A percentile compares a stretch with the other conserved stretches of the same genome.
Conservation (phyloP, 768 basidiomycete genomes). For the Fomitopsis pulvina region DNA sequence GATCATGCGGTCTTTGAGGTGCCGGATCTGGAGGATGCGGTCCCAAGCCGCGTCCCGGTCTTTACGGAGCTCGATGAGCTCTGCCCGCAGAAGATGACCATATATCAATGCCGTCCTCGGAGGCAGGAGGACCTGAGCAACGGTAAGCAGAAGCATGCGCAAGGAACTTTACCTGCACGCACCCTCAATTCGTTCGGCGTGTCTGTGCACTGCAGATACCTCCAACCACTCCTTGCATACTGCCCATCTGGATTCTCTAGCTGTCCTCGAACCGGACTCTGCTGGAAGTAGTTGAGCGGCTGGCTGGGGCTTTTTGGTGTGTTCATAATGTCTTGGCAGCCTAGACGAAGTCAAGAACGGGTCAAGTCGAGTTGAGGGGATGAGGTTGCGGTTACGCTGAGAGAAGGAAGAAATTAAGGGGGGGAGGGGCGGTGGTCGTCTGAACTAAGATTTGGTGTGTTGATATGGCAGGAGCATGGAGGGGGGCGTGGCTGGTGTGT, state of each 20-base stretch:
- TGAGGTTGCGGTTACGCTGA: background rate
- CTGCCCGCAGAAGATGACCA: constrained; percentile 55
- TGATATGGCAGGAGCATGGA: constrained; percentile 4
- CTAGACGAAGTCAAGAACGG: background rate
- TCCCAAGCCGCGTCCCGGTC: constrained; percentile 55
- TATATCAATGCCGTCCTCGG: constrained; percentile 63
- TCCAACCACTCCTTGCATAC: constrained; percentile 48
- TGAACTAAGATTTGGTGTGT: constrained; percentile 4
- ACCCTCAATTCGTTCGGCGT: constrained; percentile 74
- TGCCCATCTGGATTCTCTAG: constrained; percentile 55
- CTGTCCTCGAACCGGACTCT: constrained; percentile 68
- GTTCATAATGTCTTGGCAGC: constrained; percentile 1
- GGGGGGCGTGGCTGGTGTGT: background rate
- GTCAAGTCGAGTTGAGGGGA: constrained; percentile 1
- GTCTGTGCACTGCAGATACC: constrained; percentile 72
- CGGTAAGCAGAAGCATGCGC: constrained; percentile 3
- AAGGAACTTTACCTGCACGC: background rate
- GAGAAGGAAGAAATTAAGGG: constrained; percentile 3
- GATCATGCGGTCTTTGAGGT: constrained; percentile 77
- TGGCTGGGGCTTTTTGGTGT: constrained; percentile 9
- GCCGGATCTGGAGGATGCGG: constrained; percentile 66
- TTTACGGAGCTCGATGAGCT: constrained; percentile 54
- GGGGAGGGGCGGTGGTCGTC: background rate
- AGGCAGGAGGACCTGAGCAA: constrained; percentile 48
- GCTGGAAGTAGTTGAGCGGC: constrained; percentile 46